These are phyloP conservation scores for Dipodascopsis tothii DNA, from an alignment of 805 yeast species.

Conservation along the genomic window DNA sequence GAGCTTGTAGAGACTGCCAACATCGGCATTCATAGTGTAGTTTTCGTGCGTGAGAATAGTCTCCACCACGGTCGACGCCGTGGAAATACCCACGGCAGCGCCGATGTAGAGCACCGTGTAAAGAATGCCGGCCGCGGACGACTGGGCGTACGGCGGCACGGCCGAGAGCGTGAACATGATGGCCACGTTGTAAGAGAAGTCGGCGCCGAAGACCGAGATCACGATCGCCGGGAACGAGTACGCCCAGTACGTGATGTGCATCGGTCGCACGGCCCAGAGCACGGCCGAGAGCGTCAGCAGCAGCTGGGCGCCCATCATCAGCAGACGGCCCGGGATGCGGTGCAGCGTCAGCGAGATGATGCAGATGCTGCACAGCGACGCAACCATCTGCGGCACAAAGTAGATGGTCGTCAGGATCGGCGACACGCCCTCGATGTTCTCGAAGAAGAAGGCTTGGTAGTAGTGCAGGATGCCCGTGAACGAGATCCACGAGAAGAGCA, in stretches of 20 bases:
- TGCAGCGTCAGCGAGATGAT: conserved; percentile 45
- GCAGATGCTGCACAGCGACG: conserved; percentile 38
- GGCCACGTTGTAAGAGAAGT: conserved; percentile 41
- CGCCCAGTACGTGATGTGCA: conserved; percentile 37
- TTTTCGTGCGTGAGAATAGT: conserved; percentile 1
- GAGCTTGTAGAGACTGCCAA: conserved; percentile 1
- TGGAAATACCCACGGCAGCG: conserved; percentile 38
- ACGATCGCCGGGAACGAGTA: conserved; percentile 42
- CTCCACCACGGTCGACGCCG: too few relatives aligned
- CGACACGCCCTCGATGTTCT: conserved; percentile 34
- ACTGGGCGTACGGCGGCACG: conserved; percentile 37
- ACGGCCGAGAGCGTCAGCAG: conserved; percentile 36
- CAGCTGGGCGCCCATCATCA: conserved; percentile 34
- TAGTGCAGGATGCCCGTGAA: conserved; percentile 38
- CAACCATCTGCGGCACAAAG: conserved; percentile 39
- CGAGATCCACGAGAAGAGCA: conserved; percentile 37
- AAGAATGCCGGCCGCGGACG: conserved; percentile 44
- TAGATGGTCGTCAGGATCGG: conserved; percentile 41
- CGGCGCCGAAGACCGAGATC: conserved; percentile 42
- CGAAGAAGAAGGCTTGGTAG: conserved; percentile 40
- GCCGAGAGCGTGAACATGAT: conserved; percentile 39
- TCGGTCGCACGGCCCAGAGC: conserved; percentile 40
- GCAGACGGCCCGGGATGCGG: conserved; percentile 36
- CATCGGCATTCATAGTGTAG: conserved; percentile 4
- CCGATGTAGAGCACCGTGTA: conserved; percentile 40